Evolutionary conservation across 495 filamentous ascomycete genomes (phyloP).

Genomic region (Hapsidospora chrysogenum): DNA sequence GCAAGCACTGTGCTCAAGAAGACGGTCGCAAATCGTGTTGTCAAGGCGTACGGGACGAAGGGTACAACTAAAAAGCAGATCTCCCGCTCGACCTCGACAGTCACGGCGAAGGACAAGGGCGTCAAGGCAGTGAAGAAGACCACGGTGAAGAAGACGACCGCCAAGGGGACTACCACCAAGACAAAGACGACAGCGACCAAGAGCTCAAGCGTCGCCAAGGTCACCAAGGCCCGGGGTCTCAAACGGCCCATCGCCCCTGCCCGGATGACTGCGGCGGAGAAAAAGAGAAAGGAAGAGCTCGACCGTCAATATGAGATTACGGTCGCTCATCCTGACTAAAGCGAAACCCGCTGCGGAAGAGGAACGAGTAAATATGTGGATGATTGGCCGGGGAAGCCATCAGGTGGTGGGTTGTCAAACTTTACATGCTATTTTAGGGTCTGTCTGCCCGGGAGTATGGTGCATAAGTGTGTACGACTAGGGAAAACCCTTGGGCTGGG

Average conservation of each 20-base stretch:
- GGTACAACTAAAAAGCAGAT: background rate
- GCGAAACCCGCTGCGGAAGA: too few species aligned
- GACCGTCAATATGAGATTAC: conserved; percentile 7
- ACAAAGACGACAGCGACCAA: conserved; percentile 2
- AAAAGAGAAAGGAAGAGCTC: conserved; percentile 9
- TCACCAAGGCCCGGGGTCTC: background rate
- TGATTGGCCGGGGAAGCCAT: too few species aligned
- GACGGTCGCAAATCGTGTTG: background rate
- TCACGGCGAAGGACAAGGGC: conserved; percentile 2
- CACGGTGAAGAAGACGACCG: background rate
- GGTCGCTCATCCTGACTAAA: too few species aligned
- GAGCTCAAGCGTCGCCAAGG: conserved; percentile 1
- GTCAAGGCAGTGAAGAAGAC: conserved; percentile 3
- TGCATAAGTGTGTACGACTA: too few species aligned
- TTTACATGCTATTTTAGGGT: too few species aligned
- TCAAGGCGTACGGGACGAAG: background rate
- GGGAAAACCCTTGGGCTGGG: too few species aligned
- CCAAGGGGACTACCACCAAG: background rate
- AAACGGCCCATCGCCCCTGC: too few species aligned
- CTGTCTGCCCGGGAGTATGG: too few species aligned
- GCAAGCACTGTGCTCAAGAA: background rate
- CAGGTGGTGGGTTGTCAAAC: too few species aligned
- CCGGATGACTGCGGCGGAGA: background rate
- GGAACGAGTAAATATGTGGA: too few species aligned
- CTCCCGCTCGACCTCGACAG: background rate